Evolutionary conservation across 208 protist species (phyloP).

Genomic region (Trypanosoma vivax): DNA sequence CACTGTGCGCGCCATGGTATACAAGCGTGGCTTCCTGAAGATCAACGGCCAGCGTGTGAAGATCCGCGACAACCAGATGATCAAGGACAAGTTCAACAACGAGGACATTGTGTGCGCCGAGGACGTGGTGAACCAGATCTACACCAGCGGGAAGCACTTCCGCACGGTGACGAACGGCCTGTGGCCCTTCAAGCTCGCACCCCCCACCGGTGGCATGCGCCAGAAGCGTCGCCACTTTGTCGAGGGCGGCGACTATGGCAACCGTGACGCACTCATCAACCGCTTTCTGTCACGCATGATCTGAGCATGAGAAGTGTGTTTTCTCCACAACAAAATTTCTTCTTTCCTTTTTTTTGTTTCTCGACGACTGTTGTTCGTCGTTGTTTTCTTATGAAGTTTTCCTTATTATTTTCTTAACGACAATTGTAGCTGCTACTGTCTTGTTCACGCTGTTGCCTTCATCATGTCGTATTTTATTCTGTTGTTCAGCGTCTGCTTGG

Average conservation of each 20-base stretch:
- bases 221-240: constrained; percentile 97
- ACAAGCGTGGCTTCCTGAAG: constrained; percentile 99
- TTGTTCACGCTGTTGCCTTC: too few species aligned
- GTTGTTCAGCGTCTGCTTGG: too few species aligned
- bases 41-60: constrained; percentile 97
- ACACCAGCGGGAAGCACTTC: constrained; percentile 98
- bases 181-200: constrained; percentile 98
- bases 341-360: too few species aligned
- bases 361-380: too few species aligned
- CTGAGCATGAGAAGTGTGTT: constrained; percentile 57
- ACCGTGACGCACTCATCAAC: constrained; percentile 99
- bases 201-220: constrained; percentile 95
- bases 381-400: too few species aligned
- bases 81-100: constrained; percentile 94
- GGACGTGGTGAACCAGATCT: constrained; percentile 99
- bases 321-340: too few species aligned
- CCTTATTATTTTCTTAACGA: too few species aligned
- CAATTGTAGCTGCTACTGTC: too few species aligned
- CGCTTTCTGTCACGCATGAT: constrained; percentile 96
- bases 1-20: constrained; percentile 96
- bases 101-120: constrained; percentile 97
- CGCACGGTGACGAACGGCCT: constrained; percentile 96
- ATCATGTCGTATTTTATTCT: too few species aligned
- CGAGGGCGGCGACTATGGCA: constrained; percentile 99
- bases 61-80: constrained; percentile 94